phyloP scores from a whole-genome alignment of 768 basidiomycete genomes.

The Multifurca ochricompacta region DNA sequence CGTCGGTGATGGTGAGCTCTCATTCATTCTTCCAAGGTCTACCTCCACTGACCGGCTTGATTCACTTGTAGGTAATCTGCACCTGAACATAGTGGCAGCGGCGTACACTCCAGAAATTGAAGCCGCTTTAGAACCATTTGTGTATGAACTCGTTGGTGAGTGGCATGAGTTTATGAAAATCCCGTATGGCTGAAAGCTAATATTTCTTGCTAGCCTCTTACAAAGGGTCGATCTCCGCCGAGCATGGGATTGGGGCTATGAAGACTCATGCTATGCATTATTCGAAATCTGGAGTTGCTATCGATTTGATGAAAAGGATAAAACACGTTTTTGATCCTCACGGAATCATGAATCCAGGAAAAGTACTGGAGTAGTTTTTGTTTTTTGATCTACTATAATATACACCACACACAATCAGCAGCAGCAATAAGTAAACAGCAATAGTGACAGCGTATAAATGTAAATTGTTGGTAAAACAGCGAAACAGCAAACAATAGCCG shows the following conservation, averaged over 20 bases:
- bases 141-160: conserved; percentile 85
- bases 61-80: conserved; percentile 66
- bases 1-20: conserved; percentile 75
- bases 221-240: conserved; percentile 90
- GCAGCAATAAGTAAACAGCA: background rate
- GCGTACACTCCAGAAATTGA: conserved; percentile 79
- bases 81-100: conserved; percentile 83
- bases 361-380: conserved; percentile 45
- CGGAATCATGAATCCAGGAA: conserved; percentile 90
- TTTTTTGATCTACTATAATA: too few species aligned
- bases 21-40: conserved; percentile 28
- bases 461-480: too few species aligned
- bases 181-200: conserved; percentile 2
- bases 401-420: background rate
- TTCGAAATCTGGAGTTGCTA: conserved; percentile 71
- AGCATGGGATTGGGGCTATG: conserved; percentile 95
- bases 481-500: background rate
- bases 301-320: conserved; percentile 85
- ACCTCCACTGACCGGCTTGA: conserved; percentile 1
- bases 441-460: too few species aligned
- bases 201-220: conserved; percentile 46
- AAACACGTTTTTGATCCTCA: conserved; percentile 84
- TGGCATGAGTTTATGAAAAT: conserved; percentile 16
- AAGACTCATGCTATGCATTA: conserved; percentile 87
- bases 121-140: conserved; percentile 84